phyloP scores from a whole-genome alignment of 305 asterid genomes.

The Solanum chacoense region DNA sequence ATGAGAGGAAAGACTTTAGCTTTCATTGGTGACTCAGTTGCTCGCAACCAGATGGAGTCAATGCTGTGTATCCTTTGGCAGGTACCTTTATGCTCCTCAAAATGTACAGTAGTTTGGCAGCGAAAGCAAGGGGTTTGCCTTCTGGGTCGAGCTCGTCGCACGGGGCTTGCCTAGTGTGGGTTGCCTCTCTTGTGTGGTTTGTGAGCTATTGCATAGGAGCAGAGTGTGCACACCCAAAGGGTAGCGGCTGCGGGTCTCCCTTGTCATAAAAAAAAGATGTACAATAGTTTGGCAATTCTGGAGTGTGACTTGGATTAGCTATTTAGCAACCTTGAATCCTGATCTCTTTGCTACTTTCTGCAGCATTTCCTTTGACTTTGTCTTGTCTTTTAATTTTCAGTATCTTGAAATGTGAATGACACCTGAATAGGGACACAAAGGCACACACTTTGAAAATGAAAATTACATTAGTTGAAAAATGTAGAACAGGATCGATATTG shows the following conservation, averaged over 20 bases:
- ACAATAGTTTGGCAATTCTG: background rate
- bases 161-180: background rate
- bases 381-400: background rate
- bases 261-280: background rate
- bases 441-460: background rate
- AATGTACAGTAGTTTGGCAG: background rate
- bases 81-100: conserved; percentile 24
- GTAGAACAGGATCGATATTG: background rate
- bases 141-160: background rate
- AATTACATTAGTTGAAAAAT: background rate
- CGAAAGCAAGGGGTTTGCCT: background rate
- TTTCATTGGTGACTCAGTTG: conserved; percentile 90
- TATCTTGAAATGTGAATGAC: background rate
- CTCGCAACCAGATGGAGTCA: conserved; percentile 97
- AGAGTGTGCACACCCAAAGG: background rate
- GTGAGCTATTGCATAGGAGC: background rate
- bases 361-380: background rate
- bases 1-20: conserved; percentile 95
- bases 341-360: background rate
- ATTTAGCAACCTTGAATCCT: background rate
- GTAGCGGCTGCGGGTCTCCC: background rate
- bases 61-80: conserved; percentile 93
- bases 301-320: background rate
- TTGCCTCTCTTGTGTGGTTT: background rate
- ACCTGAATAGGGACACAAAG: background rate